These are phyloP conservation scores for Pyrenophora teres DNA, from an alignment of 2,329 filamentous ascomycete genomes.

Conservation along the genomic window DNA sequence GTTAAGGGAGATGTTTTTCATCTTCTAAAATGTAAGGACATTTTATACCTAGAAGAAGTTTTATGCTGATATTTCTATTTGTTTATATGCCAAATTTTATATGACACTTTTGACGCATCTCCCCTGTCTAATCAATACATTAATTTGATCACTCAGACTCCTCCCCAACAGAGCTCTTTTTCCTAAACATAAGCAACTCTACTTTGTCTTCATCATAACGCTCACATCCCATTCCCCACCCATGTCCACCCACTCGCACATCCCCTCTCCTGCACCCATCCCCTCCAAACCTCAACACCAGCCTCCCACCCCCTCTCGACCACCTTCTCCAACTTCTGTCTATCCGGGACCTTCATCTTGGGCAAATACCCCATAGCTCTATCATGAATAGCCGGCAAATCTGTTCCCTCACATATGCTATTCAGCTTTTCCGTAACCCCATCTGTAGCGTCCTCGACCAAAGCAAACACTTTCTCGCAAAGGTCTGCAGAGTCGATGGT, in stretches of 20 bases:
- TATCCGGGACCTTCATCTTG: conserved; percentile 8
- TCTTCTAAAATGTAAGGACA: too few species aligned
- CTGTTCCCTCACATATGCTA: conserved; percentile 17
- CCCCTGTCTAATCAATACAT: too few species aligned
- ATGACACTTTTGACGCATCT: too few species aligned
- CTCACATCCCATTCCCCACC: neutral
- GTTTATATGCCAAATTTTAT: too few species aligned
- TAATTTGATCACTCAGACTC: too few species aligned
- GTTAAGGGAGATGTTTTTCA: neutral
- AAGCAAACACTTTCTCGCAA: neutral
- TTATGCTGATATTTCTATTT: too few species aligned
- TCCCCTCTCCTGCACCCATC: too few species aligned
- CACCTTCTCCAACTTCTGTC: neutral
- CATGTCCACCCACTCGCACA: neutral
- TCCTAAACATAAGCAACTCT: neutral
- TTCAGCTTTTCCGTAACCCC: conserved; percentile 10
- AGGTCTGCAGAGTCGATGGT: conserved; percentile 1
- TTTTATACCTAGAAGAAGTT: too few species aligned
- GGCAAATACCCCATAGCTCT: neutral
- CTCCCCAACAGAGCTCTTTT: too few species aligned
- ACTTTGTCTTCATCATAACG: neutral
- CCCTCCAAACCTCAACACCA: neutral
- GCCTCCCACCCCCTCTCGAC: neutral
- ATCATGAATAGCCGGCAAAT: conserved; percentile 7
- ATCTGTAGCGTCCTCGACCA: conserved; percentile 4